Evolutionary conservation across 2,329 filamentous ascomycete species (phyloP).

Genomic region (Trichoderma koningiopsis): DNA sequence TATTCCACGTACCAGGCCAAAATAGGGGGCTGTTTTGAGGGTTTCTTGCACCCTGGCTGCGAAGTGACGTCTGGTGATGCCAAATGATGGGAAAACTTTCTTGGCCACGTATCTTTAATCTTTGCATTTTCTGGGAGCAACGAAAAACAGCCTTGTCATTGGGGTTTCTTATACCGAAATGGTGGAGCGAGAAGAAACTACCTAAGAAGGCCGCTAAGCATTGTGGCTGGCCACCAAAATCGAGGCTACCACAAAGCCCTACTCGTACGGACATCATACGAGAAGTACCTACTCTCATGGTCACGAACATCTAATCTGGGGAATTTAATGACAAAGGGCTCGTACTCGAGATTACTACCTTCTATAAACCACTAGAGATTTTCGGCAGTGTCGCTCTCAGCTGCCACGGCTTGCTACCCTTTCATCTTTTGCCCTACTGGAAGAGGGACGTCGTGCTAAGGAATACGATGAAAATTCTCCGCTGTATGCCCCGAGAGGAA

Average conservation of each 20-base stretch:
- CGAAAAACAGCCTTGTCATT: not conserved
- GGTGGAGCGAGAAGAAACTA: not conserved
- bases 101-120: not conserved
- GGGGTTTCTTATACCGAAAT: not conserved
- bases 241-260: not conserved
- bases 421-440: not conserved
- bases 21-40: not conserved
- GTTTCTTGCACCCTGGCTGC: not conserved
- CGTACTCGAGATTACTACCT: not conserved
- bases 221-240: not conserved
- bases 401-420: not conserved
- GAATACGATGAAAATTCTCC: slow-evolving; percentile 6
- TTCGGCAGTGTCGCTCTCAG: not conserved
- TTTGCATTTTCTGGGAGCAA: not conserved
- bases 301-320: not conserved
- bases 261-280: not conserved
- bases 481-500: not conserved
- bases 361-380: not conserved
- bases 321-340: not conserved
- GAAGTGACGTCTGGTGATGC: slow-evolving; percentile 2
- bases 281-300: not conserved
- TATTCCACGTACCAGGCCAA: not conserved
- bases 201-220: not conserved
- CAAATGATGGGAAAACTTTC: not conserved
- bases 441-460: not conserved